Conservation (phyloP, 345 rosid species). For the Moricandia moricandioides region DNA sequence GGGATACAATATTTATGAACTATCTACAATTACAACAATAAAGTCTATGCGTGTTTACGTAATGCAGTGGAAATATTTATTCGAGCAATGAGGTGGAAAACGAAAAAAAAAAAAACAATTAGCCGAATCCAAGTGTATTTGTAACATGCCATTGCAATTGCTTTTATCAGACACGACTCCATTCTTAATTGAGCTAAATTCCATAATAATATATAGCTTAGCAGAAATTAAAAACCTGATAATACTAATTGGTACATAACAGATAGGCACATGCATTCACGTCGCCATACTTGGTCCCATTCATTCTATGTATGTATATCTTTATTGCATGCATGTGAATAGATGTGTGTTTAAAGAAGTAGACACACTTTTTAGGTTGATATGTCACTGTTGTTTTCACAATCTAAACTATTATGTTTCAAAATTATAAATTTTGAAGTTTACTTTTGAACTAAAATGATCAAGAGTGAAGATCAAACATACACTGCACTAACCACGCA, state of each 20-base stretch:
- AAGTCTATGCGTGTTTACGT: slow-evolving; percentile 2
- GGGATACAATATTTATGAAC: not conserved
- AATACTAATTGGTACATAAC: slow-evolving; percentile 20
- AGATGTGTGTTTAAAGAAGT: slow-evolving; percentile 20
- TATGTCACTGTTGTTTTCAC: slow-evolving; percentile 32
- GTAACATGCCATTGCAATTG: not conserved
- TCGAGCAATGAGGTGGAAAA: not conserved
- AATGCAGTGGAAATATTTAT: not conserved
- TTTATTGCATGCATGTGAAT: slow-evolving; percentile 26
- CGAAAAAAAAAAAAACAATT: not conserved
- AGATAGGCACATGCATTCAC: slow-evolving; percentile 26
- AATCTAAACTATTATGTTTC: not conserved
- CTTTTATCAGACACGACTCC: slow-evolving; percentile 12
- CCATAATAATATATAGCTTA: not conserved
- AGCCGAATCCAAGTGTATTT: not conserved
- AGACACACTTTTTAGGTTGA: slow-evolving; percentile 17
- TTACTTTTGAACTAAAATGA: not conserved
- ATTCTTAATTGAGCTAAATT: not conserved
- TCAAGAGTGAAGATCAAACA: slow-evolving; percentile 11
- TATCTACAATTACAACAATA: not conserved
- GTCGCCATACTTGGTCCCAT: slow-evolving; percentile 31
- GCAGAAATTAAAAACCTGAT: not conserved
- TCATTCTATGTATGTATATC: not conserved
- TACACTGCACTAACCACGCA: not conserved
- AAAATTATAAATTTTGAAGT: not conserved